phyloP scores from a whole-genome alignment of 1,284 basidiomycete genomes.

The Puccinia hordei region DNA sequence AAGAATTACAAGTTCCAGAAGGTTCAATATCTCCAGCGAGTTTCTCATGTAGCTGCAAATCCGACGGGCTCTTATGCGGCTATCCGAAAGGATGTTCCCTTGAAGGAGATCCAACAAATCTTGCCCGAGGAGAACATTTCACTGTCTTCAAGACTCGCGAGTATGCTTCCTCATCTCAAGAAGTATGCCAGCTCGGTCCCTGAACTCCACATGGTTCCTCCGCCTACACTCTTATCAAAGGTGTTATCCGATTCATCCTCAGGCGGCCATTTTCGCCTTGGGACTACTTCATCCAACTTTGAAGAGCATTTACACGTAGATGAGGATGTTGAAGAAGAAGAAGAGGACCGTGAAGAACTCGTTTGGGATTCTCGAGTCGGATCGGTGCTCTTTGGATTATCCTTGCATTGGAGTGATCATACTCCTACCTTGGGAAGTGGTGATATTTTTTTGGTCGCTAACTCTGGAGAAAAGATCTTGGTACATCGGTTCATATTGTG shows the following conservation, averaged over 20 bases:
- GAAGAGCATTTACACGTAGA: slow-evolving; percentile 57
- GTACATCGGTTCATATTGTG: slow-evolving; percentile 71
- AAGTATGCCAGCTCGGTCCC: slow-evolving; percentile 31
- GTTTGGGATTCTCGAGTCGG: slow-evolving; percentile 64
- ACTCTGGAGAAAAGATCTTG: slow-evolving; percentile 63
- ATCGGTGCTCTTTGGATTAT: slow-evolving; percentile 61
- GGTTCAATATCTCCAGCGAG: slow-evolving; percentile 79
- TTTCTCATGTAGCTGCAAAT: slow-evolving; percentile 80
- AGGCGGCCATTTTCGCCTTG: neutral
- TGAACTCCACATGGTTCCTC: slow-evolving; percentile 31
- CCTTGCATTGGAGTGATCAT: slow-evolving; percentile 57
- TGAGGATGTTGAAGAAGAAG: slow-evolving; percentile 47
- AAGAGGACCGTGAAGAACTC: slow-evolving; percentile 31
- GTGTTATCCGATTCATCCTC: neutral
- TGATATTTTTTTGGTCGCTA: slow-evolving; percentile 66
- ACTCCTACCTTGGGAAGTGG: slow-evolving; percentile 63
- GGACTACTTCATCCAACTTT: slow-evolving; percentile 45
- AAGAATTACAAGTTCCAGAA: slow-evolving; percentile 80
- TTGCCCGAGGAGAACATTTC: slow-evolving; percentile 67
- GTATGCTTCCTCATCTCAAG: slow-evolving; percentile 55
- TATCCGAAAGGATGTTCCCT: slow-evolving; percentile 69
- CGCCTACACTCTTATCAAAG: neutral
- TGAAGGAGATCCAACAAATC: slow-evolving; percentile 61
- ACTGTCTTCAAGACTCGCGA: slow-evolving; percentile 70
- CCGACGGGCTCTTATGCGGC: slow-evolving; percentile 87